These are phyloP conservation scores for Pichiaceae sp. DNA, from an alignment of 1,139 yeast genomes.

Conservation along the genomic window DNA sequence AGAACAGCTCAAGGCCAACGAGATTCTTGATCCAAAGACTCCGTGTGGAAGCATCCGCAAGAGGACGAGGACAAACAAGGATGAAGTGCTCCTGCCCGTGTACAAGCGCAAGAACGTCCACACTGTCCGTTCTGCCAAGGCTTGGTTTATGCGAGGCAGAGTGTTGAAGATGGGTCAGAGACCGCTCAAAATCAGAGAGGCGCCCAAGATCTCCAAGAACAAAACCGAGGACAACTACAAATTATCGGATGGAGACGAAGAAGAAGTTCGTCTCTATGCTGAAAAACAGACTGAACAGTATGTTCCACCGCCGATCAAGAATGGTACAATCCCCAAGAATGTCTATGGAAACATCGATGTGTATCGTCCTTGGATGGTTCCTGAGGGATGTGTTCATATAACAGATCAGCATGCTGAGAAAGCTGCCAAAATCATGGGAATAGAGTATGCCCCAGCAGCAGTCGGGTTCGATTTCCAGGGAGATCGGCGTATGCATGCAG, in stretches of 20 bases:
- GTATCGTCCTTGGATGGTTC: constrained; percentile 72
- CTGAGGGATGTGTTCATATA: constrained; percentile 67
- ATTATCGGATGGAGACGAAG: constrained; percentile 38
- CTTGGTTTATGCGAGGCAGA: constrained; percentile 83
- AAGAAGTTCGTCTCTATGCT: constrained; percentile 53
- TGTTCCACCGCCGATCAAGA: constrained; percentile 53
- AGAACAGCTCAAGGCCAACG: constrained; percentile 62
- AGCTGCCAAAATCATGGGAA: constrained; percentile 63
- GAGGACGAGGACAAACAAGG: constrained; percentile 24
- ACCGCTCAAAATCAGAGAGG: constrained; percentile 40
- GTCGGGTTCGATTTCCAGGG: constrained; percentile 70
- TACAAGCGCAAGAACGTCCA: constrained; percentile 62
- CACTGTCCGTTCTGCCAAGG: constrained; percentile 60
- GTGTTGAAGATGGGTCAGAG: constrained; percentile 62
- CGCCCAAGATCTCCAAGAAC: constrained; percentile 8
- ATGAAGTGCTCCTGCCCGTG: constrained; percentile 39
- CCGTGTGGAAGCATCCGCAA: constrained; percentile 67
- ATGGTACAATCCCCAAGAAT: constrained; percentile 68
- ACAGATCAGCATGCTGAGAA: constrained; percentile 44
- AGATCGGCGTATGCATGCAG: constrained; percentile 16
- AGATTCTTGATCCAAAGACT: constrained; percentile 61
- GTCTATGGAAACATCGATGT: constrained; percentile 79
- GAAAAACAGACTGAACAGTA: constrained; percentile 68
- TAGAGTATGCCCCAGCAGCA: constrained; percentile 84
- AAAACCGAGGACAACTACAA: constrained; percentile 19